Conservation (phyloP, 2,329 filamentous ascomycete species). For the Ophiostoma novo-ulmi region DNA sequence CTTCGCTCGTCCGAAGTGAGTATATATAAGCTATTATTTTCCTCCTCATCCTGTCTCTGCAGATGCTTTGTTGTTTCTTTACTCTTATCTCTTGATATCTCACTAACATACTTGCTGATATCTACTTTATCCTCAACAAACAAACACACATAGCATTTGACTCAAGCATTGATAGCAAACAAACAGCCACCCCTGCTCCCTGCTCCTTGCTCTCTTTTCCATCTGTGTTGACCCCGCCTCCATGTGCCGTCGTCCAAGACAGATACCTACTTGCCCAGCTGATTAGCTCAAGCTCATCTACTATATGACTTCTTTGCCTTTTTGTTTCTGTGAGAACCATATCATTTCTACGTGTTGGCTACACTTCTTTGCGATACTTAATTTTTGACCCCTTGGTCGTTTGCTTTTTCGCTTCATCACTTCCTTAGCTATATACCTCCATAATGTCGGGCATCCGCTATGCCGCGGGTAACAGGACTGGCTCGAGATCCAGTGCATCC, state of each 20-base stretch:
- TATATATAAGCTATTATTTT: not conserved
- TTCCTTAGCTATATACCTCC: not conserved
- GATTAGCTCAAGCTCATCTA: not conserved
- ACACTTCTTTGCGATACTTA: not conserved
- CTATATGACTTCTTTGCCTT: not conserved
- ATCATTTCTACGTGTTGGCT: not conserved
- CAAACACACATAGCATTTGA: not conserved
- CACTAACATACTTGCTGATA: not conserved
- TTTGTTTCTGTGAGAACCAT: not conserved
- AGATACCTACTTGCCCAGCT: not conserved
- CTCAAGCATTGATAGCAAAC: not conserved
- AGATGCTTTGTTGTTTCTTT: not conserved
- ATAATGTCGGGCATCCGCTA: not conserved
- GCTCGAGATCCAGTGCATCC: not conserved
- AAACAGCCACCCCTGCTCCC: not conserved
- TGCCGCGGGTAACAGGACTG: not conserved
- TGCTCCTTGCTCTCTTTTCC: too few species aligned
- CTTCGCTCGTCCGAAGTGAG: not conserved
- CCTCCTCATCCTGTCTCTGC: not conserved
- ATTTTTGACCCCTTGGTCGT: not conserved
- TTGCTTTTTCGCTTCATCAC: not conserved
- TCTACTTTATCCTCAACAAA: not conserved
- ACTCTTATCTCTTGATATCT: not conserved
- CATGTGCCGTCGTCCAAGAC: not conserved
- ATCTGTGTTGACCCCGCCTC: not conserved